phyloP scores from a whole-genome alignment of 2,329 filamentous ascomycete genomes.

The Trichoderma sp. region DNA sequence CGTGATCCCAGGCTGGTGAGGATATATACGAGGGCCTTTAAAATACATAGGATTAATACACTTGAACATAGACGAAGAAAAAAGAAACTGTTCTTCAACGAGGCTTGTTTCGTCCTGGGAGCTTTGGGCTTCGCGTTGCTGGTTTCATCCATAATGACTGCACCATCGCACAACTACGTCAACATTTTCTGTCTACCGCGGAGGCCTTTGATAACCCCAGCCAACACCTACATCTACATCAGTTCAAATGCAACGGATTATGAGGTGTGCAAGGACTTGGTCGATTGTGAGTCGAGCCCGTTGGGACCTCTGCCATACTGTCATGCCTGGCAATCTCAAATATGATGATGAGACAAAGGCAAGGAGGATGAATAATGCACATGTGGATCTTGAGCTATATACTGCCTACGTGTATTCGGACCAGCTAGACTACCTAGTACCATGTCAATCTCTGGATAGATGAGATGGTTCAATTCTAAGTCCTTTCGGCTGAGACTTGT shows the following conservation, averaged over 20 bases:
- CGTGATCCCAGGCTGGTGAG: neutral
- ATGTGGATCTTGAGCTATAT: no score
- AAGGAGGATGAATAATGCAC: no score
- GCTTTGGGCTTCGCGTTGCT: neutral
- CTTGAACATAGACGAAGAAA: neutral
- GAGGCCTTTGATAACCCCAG: neutral
- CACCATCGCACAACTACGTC: neutral
- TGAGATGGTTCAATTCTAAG: no score
- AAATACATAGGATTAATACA: neutral
- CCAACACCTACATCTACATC: neutral
- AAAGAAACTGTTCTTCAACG: neutral
- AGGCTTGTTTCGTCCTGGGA: neutral
- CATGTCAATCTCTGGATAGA: no score
- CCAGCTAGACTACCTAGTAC: no score
- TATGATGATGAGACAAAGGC: no score
- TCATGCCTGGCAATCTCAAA: no score
- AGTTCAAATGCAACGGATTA: neutral
- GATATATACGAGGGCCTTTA: neutral
- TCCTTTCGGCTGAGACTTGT: no score
- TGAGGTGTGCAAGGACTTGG: slow-evolving; percentile 12
- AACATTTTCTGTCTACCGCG: neutral
- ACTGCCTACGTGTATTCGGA: no score
- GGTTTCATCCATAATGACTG: neutral
- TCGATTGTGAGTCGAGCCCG: neutral
- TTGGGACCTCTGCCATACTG: no score